Evolutionary conservation across 106 monocot genomes (phyloP).

Genomic region (Cymbidium sinense): DNA sequence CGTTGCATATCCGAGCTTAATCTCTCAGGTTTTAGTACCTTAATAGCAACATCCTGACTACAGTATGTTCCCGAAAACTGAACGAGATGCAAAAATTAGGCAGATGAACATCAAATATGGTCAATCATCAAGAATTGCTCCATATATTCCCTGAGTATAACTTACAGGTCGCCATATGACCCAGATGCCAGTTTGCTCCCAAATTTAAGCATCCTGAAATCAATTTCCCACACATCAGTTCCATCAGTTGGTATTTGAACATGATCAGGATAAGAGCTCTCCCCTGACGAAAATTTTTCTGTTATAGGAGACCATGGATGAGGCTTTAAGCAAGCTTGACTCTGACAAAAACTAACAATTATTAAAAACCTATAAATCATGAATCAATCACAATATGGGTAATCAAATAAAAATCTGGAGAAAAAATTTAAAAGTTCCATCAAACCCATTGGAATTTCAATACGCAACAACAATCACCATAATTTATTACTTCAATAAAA

Average conservation of each 20-base stretch:
- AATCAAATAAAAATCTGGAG: too few species aligned
- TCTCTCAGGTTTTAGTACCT: conserved; percentile 80
- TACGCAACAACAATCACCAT: too few species aligned
- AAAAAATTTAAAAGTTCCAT: too few species aligned
- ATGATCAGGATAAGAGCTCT: conserved; percentile 24
- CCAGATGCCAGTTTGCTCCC: conserved; percentile 85
- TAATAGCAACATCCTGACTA: conserved; percentile 91
- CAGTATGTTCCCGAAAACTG: conserved; percentile 73
- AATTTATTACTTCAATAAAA: too few species aligned
- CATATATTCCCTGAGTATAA: not conserved
- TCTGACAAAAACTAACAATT: conserved; percentile 28
- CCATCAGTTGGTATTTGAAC: conserved; percentile 80
- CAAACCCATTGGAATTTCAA: too few species aligned
- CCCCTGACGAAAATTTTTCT: conserved; percentile 26
- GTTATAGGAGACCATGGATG: conserved; percentile 33
- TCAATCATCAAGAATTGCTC: not conserved
- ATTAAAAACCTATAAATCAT: too few species aligned
- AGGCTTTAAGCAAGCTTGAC: conserved; percentile 33
- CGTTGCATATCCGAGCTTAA: conserved; percentile 64
- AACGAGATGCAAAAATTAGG: conserved; percentile 11
- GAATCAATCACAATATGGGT: too few species aligned
- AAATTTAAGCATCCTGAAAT: conserved; percentile 53
- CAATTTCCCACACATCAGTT: conserved; percentile 79
- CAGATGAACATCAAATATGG: not conserved
- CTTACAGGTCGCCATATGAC: conserved; percentile 89